phyloP scores from a whole-genome alignment of 345 rosid species.

The Cardamine resedifolia region DNA sequence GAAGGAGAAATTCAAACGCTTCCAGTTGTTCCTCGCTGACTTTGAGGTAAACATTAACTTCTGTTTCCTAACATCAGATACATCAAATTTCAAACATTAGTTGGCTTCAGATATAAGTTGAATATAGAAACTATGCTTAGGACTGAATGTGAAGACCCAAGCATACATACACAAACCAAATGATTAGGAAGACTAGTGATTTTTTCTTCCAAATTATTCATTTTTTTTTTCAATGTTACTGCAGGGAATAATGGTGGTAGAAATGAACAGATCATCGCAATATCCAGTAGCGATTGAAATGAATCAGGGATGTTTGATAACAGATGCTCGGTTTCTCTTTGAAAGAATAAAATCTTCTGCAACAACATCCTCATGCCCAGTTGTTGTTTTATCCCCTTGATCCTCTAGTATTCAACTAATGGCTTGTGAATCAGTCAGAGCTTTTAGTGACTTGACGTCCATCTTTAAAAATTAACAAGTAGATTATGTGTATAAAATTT shows the following conservation, averaged over 20 bases:
- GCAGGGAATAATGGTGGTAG: conserved; percentile 78
- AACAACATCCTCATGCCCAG: conserved; percentile 21
- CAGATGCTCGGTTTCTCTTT: conserved; percentile 77
- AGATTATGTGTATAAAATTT: not conserved
- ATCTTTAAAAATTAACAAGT: not conserved
- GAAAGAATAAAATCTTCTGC: conserved; percentile 50
- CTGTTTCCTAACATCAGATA: not conserved
- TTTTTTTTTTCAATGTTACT: conserved; percentile 24
- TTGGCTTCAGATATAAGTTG: not conserved
- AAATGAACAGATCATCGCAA: conserved; percentile 53
- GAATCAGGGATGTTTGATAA: conserved; percentile 64
- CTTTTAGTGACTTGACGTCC: not conserved
- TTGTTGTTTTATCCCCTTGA: conserved; percentile 38
- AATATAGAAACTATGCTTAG: conserved; percentile 13
- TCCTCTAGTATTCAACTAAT: conserved; percentile 10
- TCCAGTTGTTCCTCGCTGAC: conserved; percentile 62
- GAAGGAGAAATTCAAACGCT: conserved; percentile 68
- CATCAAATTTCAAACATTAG: not conserved
- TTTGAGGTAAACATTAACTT: conserved; percentile 64
- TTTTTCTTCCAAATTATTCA: not conserved
- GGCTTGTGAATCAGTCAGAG: conserved; percentile 8
- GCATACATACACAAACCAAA: not conserved
- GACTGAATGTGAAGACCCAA: conserved; percentile 7
- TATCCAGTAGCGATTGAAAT: conserved; percentile 72
- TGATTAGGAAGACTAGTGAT: not conserved